Base-by-base conservation (phyloP, 2,329 filamentous ascomycete genomes). In the Cordyceps pruinosa region DNA sequence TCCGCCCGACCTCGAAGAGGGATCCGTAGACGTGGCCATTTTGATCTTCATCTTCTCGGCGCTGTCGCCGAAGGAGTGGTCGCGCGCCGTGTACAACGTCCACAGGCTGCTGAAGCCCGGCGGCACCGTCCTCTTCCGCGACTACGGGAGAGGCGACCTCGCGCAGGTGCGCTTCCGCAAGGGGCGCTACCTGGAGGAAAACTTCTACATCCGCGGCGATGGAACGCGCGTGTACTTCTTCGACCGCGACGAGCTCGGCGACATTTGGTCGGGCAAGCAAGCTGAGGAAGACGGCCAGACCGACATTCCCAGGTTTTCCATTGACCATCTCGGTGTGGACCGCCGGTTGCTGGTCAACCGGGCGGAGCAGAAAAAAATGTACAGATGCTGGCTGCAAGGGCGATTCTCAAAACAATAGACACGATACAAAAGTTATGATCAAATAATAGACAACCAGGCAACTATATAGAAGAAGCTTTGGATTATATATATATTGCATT, bases 1-100 rank as follows among this genome's bases (percentile, higher is more conserved):
- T 7, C 93, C 94, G 6, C 89, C 90, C 1, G 89, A 85, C 1
- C 75, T 99, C 17, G 77, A 76, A 50, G 86, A 91, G 65, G 85
- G 80, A n/a, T 89, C 84, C 59, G 91, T 97, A 59, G 93, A 99
- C 72, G 84, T 97, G 39, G 90, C 96, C 37, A 79, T 99, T 54
- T 85, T 99, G 81, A 90, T 99, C 60, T 99, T 99, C 75, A 93
- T 97, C 68, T 97, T 99, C 77, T 96, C 90, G 19, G 94, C 94
- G 2, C 77, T 99, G 47, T 86, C 88, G 34, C 94, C 94, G 0
- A 70, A 73, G 48, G 91, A 99, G 72, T 99, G 94, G 94, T 76
- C 79, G 49, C 82, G 85, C 68, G 90, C 91, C 13, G 84, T 97
- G 39, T 75, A 79, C 58, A 99, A 97, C 68, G 83, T 97, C 17